Conservation (phyloP, 2,329 filamentous ascomycete species). For the Nigrograna mackinnonii region DNA sequence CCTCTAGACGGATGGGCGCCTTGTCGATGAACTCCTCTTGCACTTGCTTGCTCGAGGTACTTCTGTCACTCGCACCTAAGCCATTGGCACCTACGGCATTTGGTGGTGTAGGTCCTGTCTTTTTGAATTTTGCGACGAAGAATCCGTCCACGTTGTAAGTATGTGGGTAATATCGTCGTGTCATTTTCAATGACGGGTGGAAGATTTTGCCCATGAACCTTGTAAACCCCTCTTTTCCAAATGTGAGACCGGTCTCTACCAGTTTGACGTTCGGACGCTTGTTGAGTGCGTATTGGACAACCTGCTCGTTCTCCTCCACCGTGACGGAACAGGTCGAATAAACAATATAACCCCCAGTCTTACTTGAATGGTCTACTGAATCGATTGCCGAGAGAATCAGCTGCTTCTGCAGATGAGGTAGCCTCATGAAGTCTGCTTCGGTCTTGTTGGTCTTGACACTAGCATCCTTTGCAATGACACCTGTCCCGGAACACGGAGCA, state of each 20-base stretch:
- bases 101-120: conserved; percentile 75
- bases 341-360: conserved; percentile 92
- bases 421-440: conserved; percentile 88
- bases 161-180: conserved; percentile 40
- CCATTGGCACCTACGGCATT: conserved; percentile 49
- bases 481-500: conserved; percentile 93
- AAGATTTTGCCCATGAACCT: conserved; percentile 91
- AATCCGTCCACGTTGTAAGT: conserved; percentile 79
- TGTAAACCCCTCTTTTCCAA: conserved; percentile 91
- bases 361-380: conserved; percentile 86
- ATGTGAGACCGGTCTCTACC: conserved; percentile 86
- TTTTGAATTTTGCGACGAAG: conserved; percentile 97
- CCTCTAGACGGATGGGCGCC: neutral
- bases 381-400: conserved; percentile 91
- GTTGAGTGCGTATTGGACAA: conserved; percentile 89
- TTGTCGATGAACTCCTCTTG: conserved; percentile 2
- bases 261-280: conserved; percentile 93
- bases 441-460: conserved; percentile 99
- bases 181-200: conserved; percentile 77
- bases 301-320: conserved; percentile 90
- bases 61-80: conserved; percentile 12
- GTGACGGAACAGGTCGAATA: conserved; percentile 97
- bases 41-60: neutral
- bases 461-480: conserved; percentile 95
- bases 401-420: conserved; percentile 95